Evolutionary conservation across 1,139 yeast genomes (phyloP).

Genomic region (Protomyces inouyei): DNA sequence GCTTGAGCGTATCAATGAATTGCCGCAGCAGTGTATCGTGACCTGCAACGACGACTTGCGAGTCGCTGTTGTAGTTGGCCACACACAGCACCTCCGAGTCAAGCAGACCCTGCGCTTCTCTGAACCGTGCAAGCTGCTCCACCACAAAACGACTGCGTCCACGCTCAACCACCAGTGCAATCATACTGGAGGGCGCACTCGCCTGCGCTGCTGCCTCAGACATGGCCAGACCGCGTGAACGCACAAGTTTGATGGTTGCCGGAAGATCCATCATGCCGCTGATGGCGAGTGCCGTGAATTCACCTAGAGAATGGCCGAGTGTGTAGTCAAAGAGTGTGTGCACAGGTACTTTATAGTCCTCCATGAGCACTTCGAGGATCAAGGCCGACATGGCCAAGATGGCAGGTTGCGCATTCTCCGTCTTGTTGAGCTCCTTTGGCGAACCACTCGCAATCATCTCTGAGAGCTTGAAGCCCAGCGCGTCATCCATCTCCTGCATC

Average conservation of each 20-base stretch:
- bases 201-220: constrained; percentile 31
- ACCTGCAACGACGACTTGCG: constrained; percentile 28
- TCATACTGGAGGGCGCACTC: constrained; percentile 7
- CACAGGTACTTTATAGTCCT: constrained; percentile 33
- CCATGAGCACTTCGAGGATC: constrained; percentile 39
- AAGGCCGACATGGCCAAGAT: constrained; percentile 50
- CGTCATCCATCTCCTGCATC: constrained; percentile 39
- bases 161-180: constrained; percentile 24
- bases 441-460: constrained; percentile 33
- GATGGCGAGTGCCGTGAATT: constrained; percentile 51
- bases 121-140: constrained; percentile 14
- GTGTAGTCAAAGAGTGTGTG: constrained; percentile 35
- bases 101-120: constrained; percentile 1
- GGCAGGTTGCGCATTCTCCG: constrained; percentile 61
- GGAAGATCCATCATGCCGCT: constrained; percentile 45
- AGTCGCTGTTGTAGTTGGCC: constrained; percentile 26
- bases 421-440: constrained; percentile 36
- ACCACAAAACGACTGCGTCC: constrained; percentile 13
- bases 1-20: constrained; percentile 14
- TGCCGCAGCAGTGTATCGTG: constrained; percentile 6
- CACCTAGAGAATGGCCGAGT: constrained; percentile 62
- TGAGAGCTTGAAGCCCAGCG: constrained; percentile 37
- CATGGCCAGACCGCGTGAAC: constrained; percentile 53
- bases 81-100: constrained; percentile 19
- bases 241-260: constrained; percentile 49